Percentiles rank a stretch among this genome's conserved stretches.
These are phyloP conservation scores for Vitis labrusca DNA, from an alignment of 164 flowering plant genomes.

Conservation along the genomic window DNA sequence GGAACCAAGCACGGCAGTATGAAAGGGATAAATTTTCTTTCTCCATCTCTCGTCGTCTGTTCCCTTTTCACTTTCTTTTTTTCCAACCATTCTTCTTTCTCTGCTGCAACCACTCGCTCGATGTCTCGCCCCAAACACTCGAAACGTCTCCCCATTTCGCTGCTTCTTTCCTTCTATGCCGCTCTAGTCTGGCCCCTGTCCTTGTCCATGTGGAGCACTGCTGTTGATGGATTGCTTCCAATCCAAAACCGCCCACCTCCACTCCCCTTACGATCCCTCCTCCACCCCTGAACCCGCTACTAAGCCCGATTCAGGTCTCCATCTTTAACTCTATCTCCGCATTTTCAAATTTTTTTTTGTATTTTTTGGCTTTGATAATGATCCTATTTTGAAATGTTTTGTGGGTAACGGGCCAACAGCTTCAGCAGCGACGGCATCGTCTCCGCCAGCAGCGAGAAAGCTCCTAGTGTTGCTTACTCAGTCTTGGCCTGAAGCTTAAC, in stretches of 20 bases:
- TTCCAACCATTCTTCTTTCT: background rate
- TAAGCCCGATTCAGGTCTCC: constrained; percentile 50
- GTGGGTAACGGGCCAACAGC: constrained; percentile 37
- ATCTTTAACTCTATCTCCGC: constrained; percentile 6
- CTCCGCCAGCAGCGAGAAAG: constrained; percentile 86
- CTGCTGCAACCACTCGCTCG: background rate
- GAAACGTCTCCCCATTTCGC: background rate
- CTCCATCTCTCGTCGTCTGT: no score
- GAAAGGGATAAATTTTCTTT: no score
- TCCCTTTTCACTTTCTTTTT: background rate
- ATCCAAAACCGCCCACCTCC: constrained; percentile 70
- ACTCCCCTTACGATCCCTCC: constrained; percentile 59
- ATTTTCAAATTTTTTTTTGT: background rate
- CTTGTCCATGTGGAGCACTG: background rate
- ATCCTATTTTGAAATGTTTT: constrained; percentile 7
- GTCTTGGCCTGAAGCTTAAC: no score
- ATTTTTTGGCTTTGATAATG: background rate
- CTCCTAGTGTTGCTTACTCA: constrained; percentile 69
- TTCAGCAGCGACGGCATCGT: constrained; percentile 61
- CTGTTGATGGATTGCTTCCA: constrained; percentile 69
- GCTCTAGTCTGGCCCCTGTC: no score
- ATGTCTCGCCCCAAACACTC: background rate
- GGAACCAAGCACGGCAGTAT: no score
- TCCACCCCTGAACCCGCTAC: constrained; percentile 23
- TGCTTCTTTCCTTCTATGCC: no score